phyloP scores from a whole-genome alignment of 2,329 filamentous ascomycete genomes.

The Aspergillus flavus region DNA sequence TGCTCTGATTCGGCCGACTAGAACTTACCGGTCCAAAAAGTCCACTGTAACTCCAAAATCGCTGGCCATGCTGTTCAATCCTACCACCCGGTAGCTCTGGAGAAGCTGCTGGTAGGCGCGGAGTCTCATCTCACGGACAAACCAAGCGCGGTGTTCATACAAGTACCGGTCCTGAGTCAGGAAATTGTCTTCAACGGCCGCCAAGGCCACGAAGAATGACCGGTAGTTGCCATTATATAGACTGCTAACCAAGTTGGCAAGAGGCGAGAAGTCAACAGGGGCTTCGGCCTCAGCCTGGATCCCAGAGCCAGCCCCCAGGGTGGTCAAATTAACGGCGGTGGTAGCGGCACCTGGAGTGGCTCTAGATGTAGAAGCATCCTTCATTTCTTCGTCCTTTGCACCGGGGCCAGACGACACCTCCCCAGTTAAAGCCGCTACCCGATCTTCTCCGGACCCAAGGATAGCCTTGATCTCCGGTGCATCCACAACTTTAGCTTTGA shows the following conservation, averaged over 20 bases:
- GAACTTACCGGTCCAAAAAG: constrained; percentile 82
- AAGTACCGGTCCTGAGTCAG: constrained; percentile 92
- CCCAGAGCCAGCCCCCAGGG: constrained; percentile 69
- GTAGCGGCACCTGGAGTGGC: constrained; percentile 57
- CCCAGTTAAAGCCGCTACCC: constrained; percentile 78
- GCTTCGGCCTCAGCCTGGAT: constrained; percentile 73
- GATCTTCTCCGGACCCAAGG: constrained; percentile 85
- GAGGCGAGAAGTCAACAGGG: constrained; percentile 83
- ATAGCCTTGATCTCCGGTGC: constrained; percentile 98
- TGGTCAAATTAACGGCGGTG: constrained; percentile 86
- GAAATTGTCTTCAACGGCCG: constrained; percentile 89
- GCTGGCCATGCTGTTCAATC: constrained; percentile 94
- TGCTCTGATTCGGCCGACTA: neutral
- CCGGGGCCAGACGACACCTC: constrained; percentile 79
- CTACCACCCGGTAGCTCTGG: constrained; percentile 95
- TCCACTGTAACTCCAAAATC: constrained; percentile 97
- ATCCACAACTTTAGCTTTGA: constrained; percentile 98
- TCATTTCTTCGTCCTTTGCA: constrained; percentile 74
- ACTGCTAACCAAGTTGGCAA: constrained; percentile 85
- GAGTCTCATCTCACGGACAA: constrained; percentile 96
- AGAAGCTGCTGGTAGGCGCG: constrained; percentile 95
- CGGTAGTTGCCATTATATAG: constrained; percentile 94
- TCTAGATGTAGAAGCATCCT: constrained; percentile 59
- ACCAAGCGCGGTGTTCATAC: constrained; percentile 95
- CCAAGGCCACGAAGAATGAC: constrained; percentile 87